Evolutionary conservation across 2,329 filamentous ascomycete genomes (phyloP).

Genomic region (Albophoma yamanashiensis): DNA sequence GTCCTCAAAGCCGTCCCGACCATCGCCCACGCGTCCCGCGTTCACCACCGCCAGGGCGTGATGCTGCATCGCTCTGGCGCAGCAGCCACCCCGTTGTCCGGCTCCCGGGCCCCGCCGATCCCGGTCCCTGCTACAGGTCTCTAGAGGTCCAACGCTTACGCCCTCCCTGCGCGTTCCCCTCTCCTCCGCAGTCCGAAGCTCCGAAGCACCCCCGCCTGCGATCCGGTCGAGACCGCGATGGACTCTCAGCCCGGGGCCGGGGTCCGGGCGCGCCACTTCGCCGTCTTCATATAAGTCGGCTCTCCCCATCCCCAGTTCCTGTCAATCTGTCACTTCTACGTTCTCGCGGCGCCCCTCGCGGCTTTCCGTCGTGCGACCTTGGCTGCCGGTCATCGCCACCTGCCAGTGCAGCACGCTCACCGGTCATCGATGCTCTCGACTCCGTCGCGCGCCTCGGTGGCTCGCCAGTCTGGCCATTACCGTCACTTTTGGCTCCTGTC

Average conservation of each 20-base stretch:
- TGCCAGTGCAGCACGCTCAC: not conserved
- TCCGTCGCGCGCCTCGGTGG: not conserved
- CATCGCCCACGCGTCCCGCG: not conserved
- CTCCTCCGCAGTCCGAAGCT: slow-evolving; percentile 1
- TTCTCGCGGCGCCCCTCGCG: not conserved
- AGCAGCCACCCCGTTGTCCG: not conserved
- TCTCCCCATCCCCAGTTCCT: not conserved
- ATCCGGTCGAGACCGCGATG: slow-evolving; percentile 16
- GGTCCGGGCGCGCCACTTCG: slow-evolving; percentile 3
- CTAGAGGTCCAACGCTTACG: not conserved
- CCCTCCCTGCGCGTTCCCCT: not conserved
- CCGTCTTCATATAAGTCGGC: not conserved
- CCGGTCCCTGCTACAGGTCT: not conserved
- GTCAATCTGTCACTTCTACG: not conserved
- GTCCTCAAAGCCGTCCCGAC: not conserved
- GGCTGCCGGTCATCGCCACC: not conserved
- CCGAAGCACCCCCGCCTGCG: slow-evolving; percentile 7
- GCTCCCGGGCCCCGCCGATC: not conserved
- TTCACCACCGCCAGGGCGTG: not conserved
- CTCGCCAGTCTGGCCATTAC: not conserved
- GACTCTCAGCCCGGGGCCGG: slow-evolving; percentile 12
- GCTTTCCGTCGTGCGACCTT: not conserved
- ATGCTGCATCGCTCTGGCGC: not conserved
- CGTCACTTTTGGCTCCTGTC: not conserved
- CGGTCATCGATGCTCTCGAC: not conserved